Conservation (phyloP, 2,329 filamentous ascomycete species). For the Mariannaea sp. region DNA sequence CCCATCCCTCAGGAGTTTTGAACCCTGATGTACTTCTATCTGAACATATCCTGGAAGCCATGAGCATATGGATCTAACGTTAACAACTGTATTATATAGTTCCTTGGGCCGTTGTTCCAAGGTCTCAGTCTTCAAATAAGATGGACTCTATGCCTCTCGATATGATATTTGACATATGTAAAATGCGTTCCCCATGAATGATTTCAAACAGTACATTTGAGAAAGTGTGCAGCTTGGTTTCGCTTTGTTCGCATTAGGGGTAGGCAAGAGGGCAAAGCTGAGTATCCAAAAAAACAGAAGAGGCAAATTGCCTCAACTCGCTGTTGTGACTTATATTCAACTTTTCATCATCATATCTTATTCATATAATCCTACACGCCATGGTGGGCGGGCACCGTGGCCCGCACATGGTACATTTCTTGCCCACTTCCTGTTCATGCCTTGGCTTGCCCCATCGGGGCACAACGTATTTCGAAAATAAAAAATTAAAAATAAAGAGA, state of each 20-base stretch:
- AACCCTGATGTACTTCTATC: not conserved
- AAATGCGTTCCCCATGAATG: too few relatives aligned
- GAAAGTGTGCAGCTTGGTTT: too few relatives aligned
- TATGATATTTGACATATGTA: too few relatives aligned
- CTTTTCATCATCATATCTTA: slow-evolving; percentile 24
- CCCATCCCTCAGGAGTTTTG: too few relatives aligned
- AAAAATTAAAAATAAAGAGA: not conserved
- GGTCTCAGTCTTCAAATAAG: too few relatives aligned
- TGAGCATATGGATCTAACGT: too few relatives aligned
- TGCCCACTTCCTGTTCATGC: slow-evolving; percentile 13
- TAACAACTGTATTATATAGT: not conserved
- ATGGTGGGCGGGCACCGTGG: slow-evolving; percentile 12
- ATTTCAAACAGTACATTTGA: too few relatives aligned
- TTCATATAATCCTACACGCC: slow-evolving; percentile 25
- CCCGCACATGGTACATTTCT: slow-evolving; percentile 19
- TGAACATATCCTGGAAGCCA: not conserved
- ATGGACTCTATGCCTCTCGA: too few relatives aligned
- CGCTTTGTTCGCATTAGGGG: too few relatives aligned
- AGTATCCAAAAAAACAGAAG: not conserved
- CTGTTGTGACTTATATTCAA: slow-evolving; percentile 1
- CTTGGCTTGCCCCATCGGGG: slow-evolving; percentile 8
- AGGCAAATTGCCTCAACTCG: not conserved
- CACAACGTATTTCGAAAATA: slow-evolving; percentile 15
- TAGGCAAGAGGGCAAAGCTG: too few relatives aligned
- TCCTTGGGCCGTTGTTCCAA: too few relatives aligned